These are phyloP conservation scores for Corchorus capsularis DNA, from an alignment of 345 rosid genomes.

Conservation along the genomic window DNA sequence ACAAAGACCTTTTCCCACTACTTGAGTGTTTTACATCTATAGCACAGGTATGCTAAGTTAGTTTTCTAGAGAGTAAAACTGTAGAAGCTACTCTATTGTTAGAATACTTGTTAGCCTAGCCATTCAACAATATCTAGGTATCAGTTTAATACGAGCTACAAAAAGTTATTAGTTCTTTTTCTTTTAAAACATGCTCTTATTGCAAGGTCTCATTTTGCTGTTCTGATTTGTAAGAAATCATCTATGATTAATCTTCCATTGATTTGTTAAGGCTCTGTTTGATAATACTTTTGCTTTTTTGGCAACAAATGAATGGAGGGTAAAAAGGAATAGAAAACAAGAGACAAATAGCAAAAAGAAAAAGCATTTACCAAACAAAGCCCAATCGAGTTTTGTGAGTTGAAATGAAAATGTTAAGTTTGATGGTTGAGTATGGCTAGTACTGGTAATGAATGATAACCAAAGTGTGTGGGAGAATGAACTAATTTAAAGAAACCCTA, in stretches of 20 bases:
- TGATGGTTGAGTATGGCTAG: not conserved
- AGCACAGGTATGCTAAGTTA: constrained; percentile 58
- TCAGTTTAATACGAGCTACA: not conserved
- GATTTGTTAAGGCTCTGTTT: not conserved
- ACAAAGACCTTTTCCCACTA: constrained; percentile 87
- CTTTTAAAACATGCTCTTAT: not conserved
- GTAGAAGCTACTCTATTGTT: not conserved
- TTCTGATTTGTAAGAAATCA: not conserved
- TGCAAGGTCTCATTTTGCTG: not conserved
- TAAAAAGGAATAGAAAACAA: no score
- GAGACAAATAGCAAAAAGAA: no score
- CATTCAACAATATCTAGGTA: not conserved
- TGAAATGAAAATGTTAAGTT: not conserved
- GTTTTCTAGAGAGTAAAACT: not conserved
- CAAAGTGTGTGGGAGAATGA: not conserved
- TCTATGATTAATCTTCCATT: not conserved
- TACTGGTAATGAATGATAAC: not conserved
- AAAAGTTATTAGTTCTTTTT: not conserved
- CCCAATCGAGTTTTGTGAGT: not conserved
- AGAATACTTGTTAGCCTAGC: not conserved
- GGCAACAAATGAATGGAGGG: no score
- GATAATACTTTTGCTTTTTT: no score
- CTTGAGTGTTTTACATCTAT: constrained; percentile 92
- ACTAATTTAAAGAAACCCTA: not conserved
- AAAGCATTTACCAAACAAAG: no score